Percentiles rank a stretch among this genome's conserved stretches.
phyloP scores from a whole-genome alignment of 2,329 filamentous ascomycete genomes.

The Verticillium alfalfae region DNA sequence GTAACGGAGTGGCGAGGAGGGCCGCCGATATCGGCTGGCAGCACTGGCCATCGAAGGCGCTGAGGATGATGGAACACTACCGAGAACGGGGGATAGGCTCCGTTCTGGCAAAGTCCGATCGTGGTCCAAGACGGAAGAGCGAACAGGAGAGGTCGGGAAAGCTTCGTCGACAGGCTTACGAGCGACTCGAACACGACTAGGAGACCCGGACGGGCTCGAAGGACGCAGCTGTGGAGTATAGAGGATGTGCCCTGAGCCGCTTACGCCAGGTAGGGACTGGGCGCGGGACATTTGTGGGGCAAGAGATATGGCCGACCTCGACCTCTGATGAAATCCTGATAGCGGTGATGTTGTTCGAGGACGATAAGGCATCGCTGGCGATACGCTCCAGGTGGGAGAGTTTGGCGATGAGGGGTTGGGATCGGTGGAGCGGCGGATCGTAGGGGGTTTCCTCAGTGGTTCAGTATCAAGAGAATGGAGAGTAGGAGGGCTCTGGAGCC shows the following conservation, averaged over 20 bases:
- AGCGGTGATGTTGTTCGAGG: constrained; percentile 59
- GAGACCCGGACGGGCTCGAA: constrained; percentile 49
- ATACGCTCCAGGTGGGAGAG: constrained; percentile 42
- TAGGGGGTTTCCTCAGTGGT: constrained; percentile 43
- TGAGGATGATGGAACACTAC: constrained; percentile 15
- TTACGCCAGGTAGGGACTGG: constrained; percentile 59
- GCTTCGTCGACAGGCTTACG: constrained; percentile 55
- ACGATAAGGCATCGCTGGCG: constrained; percentile 48
- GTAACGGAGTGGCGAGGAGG: constrained; percentile 52
- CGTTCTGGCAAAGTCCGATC: constrained; percentile 43
- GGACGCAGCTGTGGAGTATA: constrained; percentile 48
- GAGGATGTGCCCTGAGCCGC: constrained; percentile 52
- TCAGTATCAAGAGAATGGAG: constrained; percentile 33
- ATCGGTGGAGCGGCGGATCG: constrained; percentile 53
- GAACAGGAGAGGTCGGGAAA: constrained; percentile 52
- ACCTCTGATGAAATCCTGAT: constrained; percentile 50
- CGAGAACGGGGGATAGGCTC: constrained; percentile 45
- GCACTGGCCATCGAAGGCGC: constrained; percentile 7
- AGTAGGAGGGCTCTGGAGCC: constrained; percentile 31
- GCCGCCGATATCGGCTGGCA: constrained; percentile 35
- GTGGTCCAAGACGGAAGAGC: constrained; percentile 48
- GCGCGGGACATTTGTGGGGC: constrained; percentile 56
- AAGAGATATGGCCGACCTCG: constrained; percentile 51
- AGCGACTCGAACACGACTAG: constrained; percentile 44
- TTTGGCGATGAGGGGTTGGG: constrained; percentile 47